Evolutionary conservation across 163 green algal genomes (phyloP).

Genomic region (Scenedesmus sp.): DNA sequence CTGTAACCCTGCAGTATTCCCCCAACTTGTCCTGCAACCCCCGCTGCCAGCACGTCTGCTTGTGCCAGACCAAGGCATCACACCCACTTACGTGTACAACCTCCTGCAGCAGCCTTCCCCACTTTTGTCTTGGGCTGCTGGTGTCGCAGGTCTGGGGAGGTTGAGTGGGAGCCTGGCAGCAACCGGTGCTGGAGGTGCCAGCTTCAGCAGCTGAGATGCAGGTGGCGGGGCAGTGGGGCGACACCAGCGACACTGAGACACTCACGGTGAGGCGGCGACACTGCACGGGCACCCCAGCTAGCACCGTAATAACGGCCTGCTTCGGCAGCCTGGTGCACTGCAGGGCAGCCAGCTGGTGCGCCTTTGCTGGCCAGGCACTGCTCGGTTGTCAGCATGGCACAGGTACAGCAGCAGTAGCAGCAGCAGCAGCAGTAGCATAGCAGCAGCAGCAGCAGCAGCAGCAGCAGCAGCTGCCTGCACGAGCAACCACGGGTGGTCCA

Average conservation of each 20-base stretch:
- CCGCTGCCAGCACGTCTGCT: background rate
- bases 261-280: background rate
- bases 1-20: background rate
- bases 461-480: background rate
- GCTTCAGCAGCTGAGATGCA: conserved; percentile 4
- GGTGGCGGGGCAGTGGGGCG: conserved; percentile 21
- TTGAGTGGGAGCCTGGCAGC: conserved; percentile 46
- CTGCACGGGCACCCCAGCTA: background rate
- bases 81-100: too few relatives aligned
- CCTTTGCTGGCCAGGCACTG: background rate
- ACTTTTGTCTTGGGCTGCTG: too few relatives aligned
- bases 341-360: background rate
- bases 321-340: too few relatives aligned
- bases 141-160: conserved; percentile 22
- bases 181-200: conserved; percentile 34
- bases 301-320: background rate
- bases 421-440: background rate
- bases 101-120: too few relatives aligned
- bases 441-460: background rate
- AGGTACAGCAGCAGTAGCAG: too few relatives aligned
- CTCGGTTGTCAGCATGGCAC: background rate
- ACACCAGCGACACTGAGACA: background rate
- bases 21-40: background rate
- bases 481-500: too few relatives aligned
- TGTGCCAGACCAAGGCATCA: background rate